Conservation (phyloP, 2,329 filamentous ascomycete genomes). For the Xylariaceae sp. region DNA sequence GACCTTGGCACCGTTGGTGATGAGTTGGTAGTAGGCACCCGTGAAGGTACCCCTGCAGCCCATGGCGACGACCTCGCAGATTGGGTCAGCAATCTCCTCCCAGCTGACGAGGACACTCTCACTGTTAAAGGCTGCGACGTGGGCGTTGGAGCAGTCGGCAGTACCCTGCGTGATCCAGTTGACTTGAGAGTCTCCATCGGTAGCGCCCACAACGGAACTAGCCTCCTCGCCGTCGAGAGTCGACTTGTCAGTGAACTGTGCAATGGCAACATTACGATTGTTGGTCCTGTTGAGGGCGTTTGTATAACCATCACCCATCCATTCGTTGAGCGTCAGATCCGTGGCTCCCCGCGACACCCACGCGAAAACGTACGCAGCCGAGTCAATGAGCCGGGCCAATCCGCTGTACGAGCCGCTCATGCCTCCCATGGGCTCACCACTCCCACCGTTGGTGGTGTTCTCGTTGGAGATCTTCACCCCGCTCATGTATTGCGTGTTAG, state of each 20-base stretch:
- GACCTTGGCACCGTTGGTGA: conserved; percentile 48
- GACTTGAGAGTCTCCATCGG: conserved; percentile 53
- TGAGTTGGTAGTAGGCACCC: conserved; percentile 57
- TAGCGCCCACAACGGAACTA: conserved; percentile 47
- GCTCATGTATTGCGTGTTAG: conserved; percentile 52
- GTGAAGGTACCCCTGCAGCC: conserved; percentile 56
- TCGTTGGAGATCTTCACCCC: conserved; percentile 61
- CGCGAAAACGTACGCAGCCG: conserved; percentile 54
- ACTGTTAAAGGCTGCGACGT: conserved; percentile 45
- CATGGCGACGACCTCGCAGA: conserved; percentile 55
- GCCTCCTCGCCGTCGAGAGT: conserved; percentile 52
- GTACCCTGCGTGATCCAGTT: conserved; percentile 55
- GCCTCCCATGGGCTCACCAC: conserved; percentile 57
- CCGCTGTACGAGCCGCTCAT: conserved; percentile 60
- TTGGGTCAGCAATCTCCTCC: conserved; percentile 56
- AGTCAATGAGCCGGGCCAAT: conserved; percentile 50
- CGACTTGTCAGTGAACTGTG: conserved; percentile 54
- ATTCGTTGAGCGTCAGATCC: conserved; percentile 50
- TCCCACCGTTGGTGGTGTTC: conserved; percentile 55
- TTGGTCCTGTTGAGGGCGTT: conserved; percentile 48
- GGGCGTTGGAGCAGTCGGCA: conserved; percentile 47
- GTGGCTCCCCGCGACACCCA: conserved; percentile 60
- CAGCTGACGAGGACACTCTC: conserved; percentile 51
- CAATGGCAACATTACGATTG: conserved; percentile 57
- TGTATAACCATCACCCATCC: conserved; percentile 57